Evolutionary conservation across 768 basidiomycete species (phyloP), one percentile per base, ranked within the genome.

Genomic region (Paxillus involutus): DNA sequence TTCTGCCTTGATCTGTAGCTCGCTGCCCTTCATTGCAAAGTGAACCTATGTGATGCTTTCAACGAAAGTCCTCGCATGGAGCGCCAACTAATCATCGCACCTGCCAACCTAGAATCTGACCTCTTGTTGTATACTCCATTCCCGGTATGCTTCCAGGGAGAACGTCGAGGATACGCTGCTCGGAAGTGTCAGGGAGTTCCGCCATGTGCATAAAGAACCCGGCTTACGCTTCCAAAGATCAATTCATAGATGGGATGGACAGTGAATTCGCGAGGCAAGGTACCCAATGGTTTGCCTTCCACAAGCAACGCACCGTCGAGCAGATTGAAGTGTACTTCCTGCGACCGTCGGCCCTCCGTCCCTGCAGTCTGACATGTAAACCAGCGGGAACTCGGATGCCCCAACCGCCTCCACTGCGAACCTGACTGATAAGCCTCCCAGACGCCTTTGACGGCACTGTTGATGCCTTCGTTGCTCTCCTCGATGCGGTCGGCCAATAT

Each of bases 221-320:
- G 42, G 59, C 67, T 35, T 58, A 76, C 77, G 53, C 67, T 37
- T 30, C 69, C 66, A 41, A 81, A 72, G n/a, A 79, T 52, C 7
- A 67, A 62, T 13, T 42, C 43, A 51, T 77, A 80, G 2, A 66
- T 59, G 1, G 66, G 30, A 57, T 79, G 70, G 0, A 24, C 44
- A 2, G 61, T 40, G 29, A 80, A 75, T 0, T 57, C 53, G 8
- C 40, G 29, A 0, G 79, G 75, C 13, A 81, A 68, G 21, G 67
- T 70, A 16, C 75, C 73, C 9, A 76, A 51, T 1, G 72, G 67
- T 52, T 70, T 70, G 7, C 79, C 79, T 11, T 75, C 61, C 10
- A 82, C 66, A 16, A 80, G 65, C 1, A 82, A 62, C 21, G 59
- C 46, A 12, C 79, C 79, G 16, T 68, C 59, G 3, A 80, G 55